Percentiles rank a stretch among this genome's conserved stretches.
Conservation (phyloP, 345 rosid species). For the Clausena lansium region DNA sequence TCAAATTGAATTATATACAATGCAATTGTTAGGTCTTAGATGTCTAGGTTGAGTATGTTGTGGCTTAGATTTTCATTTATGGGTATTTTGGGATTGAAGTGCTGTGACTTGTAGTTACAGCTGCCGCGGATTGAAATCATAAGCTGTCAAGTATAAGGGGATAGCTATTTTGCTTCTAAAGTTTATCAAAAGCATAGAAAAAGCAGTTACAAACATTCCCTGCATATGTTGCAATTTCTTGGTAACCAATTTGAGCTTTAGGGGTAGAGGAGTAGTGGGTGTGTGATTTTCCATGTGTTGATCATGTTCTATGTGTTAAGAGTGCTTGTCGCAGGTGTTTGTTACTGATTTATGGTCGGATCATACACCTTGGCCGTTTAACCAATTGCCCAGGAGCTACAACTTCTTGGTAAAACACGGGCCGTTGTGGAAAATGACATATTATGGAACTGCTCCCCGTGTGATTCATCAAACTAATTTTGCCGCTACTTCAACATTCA, state of each 20-base stretch:
- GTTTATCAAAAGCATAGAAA: background rate
- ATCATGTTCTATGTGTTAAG: slow-evolving; percentile 26
- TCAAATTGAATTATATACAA: background rate
- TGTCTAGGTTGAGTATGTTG: background rate
- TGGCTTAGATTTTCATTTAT: slow-evolving; percentile 5
- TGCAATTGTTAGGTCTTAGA: background rate
- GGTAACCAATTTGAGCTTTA: background rate
- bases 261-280: background rate
- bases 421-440: slow-evolving; percentile 85
- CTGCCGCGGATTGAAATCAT: background rate
- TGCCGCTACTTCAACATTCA: slow-evolving; percentile 92
- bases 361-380: slow-evolving; percentile 99
- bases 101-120: background rate
- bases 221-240: background rate
- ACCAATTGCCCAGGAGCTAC: slow-evolving; percentile 95
- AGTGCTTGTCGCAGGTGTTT: slow-evolving; percentile 73
- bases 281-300: slow-evolving; percentile 13
- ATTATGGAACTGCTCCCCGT: slow-evolving; percentile 88
- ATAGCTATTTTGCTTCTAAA: background rate
- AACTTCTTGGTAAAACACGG: slow-evolving; percentile 96
- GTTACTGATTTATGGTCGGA: slow-evolving; percentile 97
- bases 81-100: background rate
- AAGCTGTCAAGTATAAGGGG: background rate
- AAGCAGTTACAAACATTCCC: background rate
- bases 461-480: slow-evolving; percentile 91